A percentile compares a stretch with the other conserved stretches of the same genome.
Evolutionary conservation across 768 basidiomycete species (phyloP).

Genomic region (Psilocybe sp.): DNA sequence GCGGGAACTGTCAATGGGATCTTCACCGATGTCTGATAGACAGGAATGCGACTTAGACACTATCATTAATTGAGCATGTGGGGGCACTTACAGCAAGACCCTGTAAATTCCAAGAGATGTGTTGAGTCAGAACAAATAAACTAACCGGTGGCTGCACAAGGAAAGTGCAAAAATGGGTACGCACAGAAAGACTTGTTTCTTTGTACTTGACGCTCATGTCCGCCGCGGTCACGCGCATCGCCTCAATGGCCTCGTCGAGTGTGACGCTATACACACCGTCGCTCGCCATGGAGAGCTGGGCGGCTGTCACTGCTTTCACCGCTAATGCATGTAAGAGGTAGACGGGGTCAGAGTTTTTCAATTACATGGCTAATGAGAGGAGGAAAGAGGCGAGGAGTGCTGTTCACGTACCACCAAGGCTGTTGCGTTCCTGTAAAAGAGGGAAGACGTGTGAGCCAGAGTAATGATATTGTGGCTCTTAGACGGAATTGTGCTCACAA

Average conservation of each 20-base stretch:
- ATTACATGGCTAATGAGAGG: no score
- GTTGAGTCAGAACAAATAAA: background rate
- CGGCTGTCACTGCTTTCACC: constrained; percentile 91
- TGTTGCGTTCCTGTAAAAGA: constrained; percentile 68
- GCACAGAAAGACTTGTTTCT: constrained; percentile 88
- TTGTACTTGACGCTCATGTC: constrained; percentile 97
- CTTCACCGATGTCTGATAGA: constrained; percentile 62
- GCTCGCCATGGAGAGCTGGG: constrained; percentile 91
- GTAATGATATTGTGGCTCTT: background rate
- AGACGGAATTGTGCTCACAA: constrained; percentile 49
- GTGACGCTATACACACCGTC: constrained; percentile 84
- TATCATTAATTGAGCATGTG: constrained; percentile 6
- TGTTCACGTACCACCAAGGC: constrained; percentile 65
- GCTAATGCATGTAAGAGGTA: constrained; percentile 38
- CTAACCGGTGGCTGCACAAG: constrained; percentile 2
- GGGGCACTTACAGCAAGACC: constrained; percentile 38
- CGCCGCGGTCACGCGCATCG: constrained; percentile 89
- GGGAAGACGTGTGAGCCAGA: background rate
- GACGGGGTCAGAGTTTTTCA: background rate
- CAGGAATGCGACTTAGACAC: background rate
- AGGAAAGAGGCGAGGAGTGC: background rate
- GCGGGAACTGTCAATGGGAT: constrained; percentile 86
- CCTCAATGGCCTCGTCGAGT: constrained; percentile 93
- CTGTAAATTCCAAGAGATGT: constrained; percentile 17
- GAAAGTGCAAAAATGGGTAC: constrained; percentile 20